Conservation (phyloP, 2,329 filamentous ascomycete genomes). For the Aspergillus sp. region DNA sequence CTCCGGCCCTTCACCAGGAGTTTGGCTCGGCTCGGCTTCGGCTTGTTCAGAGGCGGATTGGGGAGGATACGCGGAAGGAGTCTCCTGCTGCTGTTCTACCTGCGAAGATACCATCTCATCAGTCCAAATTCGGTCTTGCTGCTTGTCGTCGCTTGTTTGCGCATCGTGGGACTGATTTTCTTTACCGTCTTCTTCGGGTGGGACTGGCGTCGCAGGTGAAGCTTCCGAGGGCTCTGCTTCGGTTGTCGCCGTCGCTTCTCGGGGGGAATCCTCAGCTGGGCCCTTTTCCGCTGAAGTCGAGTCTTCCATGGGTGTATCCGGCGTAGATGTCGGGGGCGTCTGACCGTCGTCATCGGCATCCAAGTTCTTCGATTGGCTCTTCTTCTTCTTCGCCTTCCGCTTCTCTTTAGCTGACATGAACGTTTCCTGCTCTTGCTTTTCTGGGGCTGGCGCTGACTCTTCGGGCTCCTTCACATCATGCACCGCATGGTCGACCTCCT, state of each 20-base stretch:
- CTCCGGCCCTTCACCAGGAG: conserved; percentile 12
- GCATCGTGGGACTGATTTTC: conserved; percentile 36
- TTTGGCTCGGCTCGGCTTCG: conserved; percentile 4
- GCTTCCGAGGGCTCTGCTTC: conserved; percentile 12
- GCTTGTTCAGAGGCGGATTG: conserved; percentile 20
- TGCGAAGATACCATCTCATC: conserved; percentile 36
- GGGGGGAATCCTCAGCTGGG: conserved; percentile 4
- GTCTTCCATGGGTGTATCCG: conserved; percentile 8
- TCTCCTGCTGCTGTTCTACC: conserved; percentile 32
- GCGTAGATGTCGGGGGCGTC: conserved; percentile 4
- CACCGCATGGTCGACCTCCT: too few relatives aligned
- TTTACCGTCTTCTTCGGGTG: conserved; percentile 36
- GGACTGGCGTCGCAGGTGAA: conserved; percentile 18
- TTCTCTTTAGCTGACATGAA: conserved; percentile 29
- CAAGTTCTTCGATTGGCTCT: conserved; percentile 23
- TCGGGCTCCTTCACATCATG: conserved; percentile 3
- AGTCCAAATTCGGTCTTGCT: conserved; percentile 35
- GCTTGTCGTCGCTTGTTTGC: conserved; percentile 25
- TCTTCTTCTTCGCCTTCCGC: conserved; percentile 42
- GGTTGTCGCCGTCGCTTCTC: conserved; percentile 7
- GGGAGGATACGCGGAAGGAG: conserved; percentile 24
- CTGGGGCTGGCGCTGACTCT: conserved; percentile 3
- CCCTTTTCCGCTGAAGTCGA: conserved; percentile 2
- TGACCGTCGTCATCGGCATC: conserved; percentile 12
- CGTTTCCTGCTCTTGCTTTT: conserved; percentile 14